phyloP scores from a whole-genome alignment of 805 yeast genomes.

The Sugiyamaella valdiviana region DNA sequence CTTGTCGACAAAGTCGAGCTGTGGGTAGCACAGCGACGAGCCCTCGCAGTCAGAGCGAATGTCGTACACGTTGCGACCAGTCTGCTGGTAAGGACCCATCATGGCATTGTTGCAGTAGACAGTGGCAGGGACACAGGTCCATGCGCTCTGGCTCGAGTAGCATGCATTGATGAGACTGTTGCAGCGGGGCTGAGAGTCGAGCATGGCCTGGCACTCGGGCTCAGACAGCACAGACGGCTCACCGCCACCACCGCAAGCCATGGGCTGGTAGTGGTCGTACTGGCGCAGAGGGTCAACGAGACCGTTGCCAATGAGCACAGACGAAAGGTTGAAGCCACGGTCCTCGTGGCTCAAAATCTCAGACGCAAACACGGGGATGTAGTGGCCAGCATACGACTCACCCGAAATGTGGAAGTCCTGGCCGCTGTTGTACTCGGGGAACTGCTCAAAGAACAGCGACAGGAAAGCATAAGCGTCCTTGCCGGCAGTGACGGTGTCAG shows the following conservation, averaged over 20 bases:
- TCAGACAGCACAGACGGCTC: conserved; percentile 68
- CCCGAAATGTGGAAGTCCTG: conserved; percentile 82
- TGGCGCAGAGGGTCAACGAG: conserved; percentile 82
- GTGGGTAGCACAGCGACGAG: conserved; percentile 69
- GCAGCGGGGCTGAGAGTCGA: conserved; percentile 68
- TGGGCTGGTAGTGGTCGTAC: conserved; percentile 76
- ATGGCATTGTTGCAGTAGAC: conserved; percentile 82
- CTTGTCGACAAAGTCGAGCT: conserved; percentile 63
- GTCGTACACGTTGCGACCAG: conserved; percentile 90
- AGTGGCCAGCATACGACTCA: conserved; percentile 93
- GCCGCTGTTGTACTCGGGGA: conserved; percentile 73
- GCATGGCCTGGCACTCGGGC: conserved; percentile 71
- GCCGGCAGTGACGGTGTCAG: conserved; percentile 77
- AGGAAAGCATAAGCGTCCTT: conserved; percentile 84
- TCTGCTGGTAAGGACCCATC: conserved; percentile 71
- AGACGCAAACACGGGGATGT: conserved; percentile 77
- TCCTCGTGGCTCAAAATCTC: conserved; percentile 52
- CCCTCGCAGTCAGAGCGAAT: conserved; percentile 72
- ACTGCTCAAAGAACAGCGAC: conserved; percentile 77
- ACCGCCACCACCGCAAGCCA: conserved; percentile 94
- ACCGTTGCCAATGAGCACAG: conserved; percentile 90
- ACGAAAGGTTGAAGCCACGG: conserved; percentile 61
- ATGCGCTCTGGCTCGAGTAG: conserved; percentile 64
- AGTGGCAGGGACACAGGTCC: conserved; percentile 88
- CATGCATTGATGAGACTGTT: conserved; percentile 67